Base-by-base conservation (phyloP, 2,329 filamentous ascomycete species). In the Alternaria triticina region DNA sequence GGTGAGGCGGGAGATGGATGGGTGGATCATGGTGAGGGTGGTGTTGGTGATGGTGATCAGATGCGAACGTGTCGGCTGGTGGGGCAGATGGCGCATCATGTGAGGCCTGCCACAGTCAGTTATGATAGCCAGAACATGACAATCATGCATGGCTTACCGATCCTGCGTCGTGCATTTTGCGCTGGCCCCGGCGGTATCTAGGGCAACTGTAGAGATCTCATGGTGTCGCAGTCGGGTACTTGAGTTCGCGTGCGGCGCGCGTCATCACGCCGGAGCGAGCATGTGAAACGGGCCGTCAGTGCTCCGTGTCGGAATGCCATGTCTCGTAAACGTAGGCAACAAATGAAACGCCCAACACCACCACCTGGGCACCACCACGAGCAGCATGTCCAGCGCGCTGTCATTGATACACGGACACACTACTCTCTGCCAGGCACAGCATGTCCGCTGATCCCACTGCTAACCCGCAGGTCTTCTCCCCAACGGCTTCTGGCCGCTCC, bases 401-500 rank as follows among this genome's bases (percentile, higher is more conserved):
- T 58, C 65, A 62, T 62, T 59, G 22, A 63, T 62, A 57, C 56
- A 57, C 67, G 59, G 67, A 72, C 65, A 66, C 52, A 30, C 52
- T 36, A 65, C 50, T 44, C 61, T 57, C 65, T 65, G 67, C 64
- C 57, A 66, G 61, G 69, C 66, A 62, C 76, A 79, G 68, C 69
- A 81, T 81, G 79, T 77, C 78, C 62, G 76, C 74, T 78, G 79
- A 81, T 74, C 62, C 73, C 10, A 56, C 76, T 71, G 70, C 74
- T 66, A 78, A 75, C 59, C 65, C 77, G 70, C 77, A 77, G 69
- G 57, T 77, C 57, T 75, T 77, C 67, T 96, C 94, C 67, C 93
- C 93, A 74, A 89, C 92, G 78, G 94, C 91, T 86, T 96, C 93
- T 79, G 93, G 93, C 67, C 91, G 91, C 76, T 88, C 89, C 69